phyloP scores from a whole-genome alignment of 2,329 filamentous ascomycete genomes.

The Verticillium tricorpus region DNA sequence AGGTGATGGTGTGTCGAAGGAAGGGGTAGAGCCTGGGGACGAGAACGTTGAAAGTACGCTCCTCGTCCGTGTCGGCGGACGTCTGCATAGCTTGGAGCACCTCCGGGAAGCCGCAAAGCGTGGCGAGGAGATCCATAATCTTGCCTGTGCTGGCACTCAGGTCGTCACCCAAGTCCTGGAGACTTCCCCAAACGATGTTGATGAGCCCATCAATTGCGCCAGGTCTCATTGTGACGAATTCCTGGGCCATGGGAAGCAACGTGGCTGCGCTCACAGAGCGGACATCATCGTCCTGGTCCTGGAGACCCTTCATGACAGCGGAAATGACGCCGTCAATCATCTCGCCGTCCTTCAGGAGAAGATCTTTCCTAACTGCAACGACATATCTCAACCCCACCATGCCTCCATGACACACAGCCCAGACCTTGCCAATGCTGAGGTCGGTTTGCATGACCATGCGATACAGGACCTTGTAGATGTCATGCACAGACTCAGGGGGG shows the following conservation, averaged over 20 bases:
- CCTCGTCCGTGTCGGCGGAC: slow-evolving; percentile 76
- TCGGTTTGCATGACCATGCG: slow-evolving; percentile 90
- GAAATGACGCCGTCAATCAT: slow-evolving; percentile 91
- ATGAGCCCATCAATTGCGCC: slow-evolving; percentile 76
- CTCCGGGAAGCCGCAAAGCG: slow-evolving; percentile 89
- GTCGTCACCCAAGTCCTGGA: slow-evolving; percentile 95
- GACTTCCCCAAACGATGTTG: slow-evolving; percentile 93
- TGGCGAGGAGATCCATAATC: slow-evolving; percentile 96
- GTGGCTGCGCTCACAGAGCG: slow-evolving; percentile 97
- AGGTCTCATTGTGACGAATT: slow-evolving; percentile 84
- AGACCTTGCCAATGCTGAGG: slow-evolving; percentile 69
- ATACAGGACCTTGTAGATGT: slow-evolving; percentile 79
- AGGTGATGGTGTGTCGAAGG: slow-evolving; percentile 93
- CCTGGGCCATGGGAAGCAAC: slow-evolving; percentile 89
- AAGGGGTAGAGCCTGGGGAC: slow-evolving; percentile 95
- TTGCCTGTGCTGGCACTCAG: slow-evolving; percentile 95
- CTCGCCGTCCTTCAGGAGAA: slow-evolving; percentile 75
- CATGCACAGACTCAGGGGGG: slow-evolving; percentile 71
- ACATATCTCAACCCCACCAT: slow-evolving; percentile 97
- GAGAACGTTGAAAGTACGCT: slow-evolving; percentile 85
- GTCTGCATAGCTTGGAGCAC: slow-evolving; percentile 91
- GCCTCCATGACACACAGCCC: slow-evolving; percentile 95
- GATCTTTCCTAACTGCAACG: slow-evolving; percentile 88
- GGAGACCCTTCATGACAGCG: slow-evolving; percentile 91
- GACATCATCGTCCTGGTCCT: slow-evolving; percentile 90